Base-by-base conservation (phyloP, 2,329 filamentous ascomycete species). In the Fusarium nelsonii region DNA sequence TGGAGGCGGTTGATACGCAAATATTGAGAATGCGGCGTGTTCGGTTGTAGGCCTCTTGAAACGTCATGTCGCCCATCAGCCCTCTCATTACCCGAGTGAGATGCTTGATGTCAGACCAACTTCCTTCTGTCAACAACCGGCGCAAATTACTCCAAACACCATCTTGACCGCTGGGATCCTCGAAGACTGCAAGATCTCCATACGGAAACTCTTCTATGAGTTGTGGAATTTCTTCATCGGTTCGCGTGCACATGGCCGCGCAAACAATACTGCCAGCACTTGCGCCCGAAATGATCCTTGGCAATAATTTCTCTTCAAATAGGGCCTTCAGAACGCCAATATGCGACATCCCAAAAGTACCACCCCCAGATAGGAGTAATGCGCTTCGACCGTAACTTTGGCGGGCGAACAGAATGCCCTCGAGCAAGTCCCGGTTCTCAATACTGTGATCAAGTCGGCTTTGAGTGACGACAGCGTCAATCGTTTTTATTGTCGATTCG, bases 21-120 rank as follows among this genome's bases (percentile, higher is more conserved):
- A 98, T 97, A 77, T 97, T 98, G 75, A 97, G 87, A 65, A 97
- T 94, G 61, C 94, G 88, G 30, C 93, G 88, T 0, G 94, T 97
- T n/a, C 94, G 90, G 76, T 97, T 97, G 81, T 97, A 97, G 1
- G 94, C 93, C 79, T 98, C 95, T 75, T 95, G 92, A 72, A 98
- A 98, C 0, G 95, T 98, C 73, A 97, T 91, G 73, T 97, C 92
- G 37, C 94, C 94, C 9, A 97, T 85, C 74, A 96, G 83, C 33
- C 85, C 84, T 56, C 88, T 88, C 92, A 98, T 96, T 8, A 97
- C 93, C 46, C 90, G 86, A 3, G 88, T 90, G 49, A 97, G 82
- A 77, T 97, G 90, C 26, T 87, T 87, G 73, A 97, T 97, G 75
- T 97, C 93, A 66, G 94, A 92, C 82, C 95, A 91, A 45, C 90